These are phyloP conservation scores for Ganoderma multipileum DNA, from an alignment of 1,284 basidiomycete species.

Conservation along the genomic window DNA sequence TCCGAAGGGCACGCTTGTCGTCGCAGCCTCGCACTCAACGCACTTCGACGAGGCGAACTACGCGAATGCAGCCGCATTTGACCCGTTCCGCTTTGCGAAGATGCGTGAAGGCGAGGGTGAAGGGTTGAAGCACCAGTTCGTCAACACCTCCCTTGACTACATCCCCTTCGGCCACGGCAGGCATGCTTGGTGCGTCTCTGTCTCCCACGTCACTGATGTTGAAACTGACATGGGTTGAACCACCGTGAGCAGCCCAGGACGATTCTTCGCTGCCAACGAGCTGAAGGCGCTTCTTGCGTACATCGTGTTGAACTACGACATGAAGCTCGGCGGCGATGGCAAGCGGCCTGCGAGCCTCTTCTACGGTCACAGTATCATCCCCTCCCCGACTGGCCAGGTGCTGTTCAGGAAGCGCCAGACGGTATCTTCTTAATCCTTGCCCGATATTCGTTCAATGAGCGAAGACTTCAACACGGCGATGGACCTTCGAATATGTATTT, in stretches of 20 bases:
- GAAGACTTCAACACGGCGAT: no score
- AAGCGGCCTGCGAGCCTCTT: slow-evolving; percentile 12
- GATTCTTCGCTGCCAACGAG: slow-evolving; percentile 53
- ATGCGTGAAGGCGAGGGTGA: slow-evolving; percentile 38
- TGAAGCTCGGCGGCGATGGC: slow-evolving; percentile 18
- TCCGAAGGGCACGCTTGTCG: slow-evolving; percentile 49
- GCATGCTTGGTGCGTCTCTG: slow-evolving; percentile 31
- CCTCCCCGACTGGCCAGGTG: slow-evolving; percentile 9
- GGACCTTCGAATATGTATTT: no score
- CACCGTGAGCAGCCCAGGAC: slow-evolving; percentile 42
- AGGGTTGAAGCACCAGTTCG: slow-evolving; percentile 37
- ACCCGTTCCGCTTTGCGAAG: slow-evolving; percentile 55
- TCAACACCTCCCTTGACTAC: slow-evolving; percentile 40
- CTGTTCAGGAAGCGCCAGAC: slow-evolving; percentile 19
- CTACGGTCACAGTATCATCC: not conserved
- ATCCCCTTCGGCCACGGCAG: slow-evolving; percentile 37
- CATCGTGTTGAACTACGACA: slow-evolving; percentile 51
- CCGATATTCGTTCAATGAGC: no score
- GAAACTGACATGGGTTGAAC: not conserved
- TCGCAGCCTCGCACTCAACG: slow-evolving; percentile 45
- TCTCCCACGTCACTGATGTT: not conserved
- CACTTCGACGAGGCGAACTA: slow-evolving; percentile 52
- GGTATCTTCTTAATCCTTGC: not conserved
- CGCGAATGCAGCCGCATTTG: slow-evolving; percentile 46
- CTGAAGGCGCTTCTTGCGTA: slow-evolving; percentile 54